Percentiles rank a stretch among this genome's conserved stretches.
Evolutionary conservation across 495 filamentous ascomycete species (phyloP).

Genomic region (Neurospora hispaniola): DNA sequence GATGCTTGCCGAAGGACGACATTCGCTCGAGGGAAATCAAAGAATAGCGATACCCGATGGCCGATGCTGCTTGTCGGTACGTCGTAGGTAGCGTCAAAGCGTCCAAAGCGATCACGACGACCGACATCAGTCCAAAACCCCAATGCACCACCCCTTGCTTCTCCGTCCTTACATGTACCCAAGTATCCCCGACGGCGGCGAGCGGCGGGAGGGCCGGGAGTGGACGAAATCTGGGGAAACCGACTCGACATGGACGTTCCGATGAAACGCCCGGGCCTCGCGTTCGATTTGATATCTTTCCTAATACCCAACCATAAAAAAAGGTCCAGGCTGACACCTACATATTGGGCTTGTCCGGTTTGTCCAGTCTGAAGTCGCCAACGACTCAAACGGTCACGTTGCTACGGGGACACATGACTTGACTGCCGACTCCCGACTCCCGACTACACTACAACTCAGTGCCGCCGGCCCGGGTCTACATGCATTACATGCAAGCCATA

Average conservation of each 20-base stretch:
- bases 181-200: neutral
- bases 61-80: neutral
- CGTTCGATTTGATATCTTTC: neutral
- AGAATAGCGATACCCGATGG: neutral
- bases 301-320: neutral
- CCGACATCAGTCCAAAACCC: neutral
- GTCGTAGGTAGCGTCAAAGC: neutral
- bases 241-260: neutral
- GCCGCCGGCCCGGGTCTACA: neutral
- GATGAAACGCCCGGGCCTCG: neutral
- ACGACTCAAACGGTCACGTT: neutral
- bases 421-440: neutral
- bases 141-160: neutral
- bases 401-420: neutral
- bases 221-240: neutral
- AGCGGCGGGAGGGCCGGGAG: neutral
- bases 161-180: neutral
- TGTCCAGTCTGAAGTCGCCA: neutral
- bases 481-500: neutral
- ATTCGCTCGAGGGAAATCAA: neutral
- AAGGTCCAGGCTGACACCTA: neutral
- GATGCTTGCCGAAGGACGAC: neutral
- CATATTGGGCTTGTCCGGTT: neutral
- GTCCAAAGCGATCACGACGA: neutral
- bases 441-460: too few species aligned